Evolutionary conservation across 805 yeast species (phyloP).

Genomic region (Teunomyces stri): DNA sequence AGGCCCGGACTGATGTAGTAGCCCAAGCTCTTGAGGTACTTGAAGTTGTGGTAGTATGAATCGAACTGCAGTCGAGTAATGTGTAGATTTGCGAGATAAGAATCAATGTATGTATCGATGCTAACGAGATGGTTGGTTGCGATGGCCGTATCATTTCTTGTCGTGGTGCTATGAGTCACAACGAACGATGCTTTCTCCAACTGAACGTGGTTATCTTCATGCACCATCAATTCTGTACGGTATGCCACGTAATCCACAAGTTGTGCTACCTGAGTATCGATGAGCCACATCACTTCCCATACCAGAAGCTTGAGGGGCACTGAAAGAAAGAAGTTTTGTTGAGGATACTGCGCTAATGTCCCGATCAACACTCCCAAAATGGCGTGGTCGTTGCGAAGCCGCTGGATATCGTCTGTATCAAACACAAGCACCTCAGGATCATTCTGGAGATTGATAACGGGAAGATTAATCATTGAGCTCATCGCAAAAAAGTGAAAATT

Average conservation of each 20-base stretch:
- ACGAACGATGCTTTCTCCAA: constrained; percentile 3
- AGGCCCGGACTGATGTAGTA: constrained; percentile 77
- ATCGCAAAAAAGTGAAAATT: too few relatives aligned
- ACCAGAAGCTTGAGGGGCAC: constrained; percentile 71
- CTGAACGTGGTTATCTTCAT: background rate
- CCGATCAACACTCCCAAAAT: constrained; percentile 80
- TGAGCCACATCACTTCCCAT: constrained; percentile 73
- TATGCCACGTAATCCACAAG: constrained; percentile 41
- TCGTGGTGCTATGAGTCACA: constrained; percentile 5
- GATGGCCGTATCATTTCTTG: background rate
- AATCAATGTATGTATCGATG: constrained; percentile 7
- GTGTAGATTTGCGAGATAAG: background rate
- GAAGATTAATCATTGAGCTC: constrained; percentile 14
- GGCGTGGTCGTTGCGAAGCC: constrained; percentile 53
- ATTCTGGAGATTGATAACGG: constrained; percentile 12
- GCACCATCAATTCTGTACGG: constrained; percentile 3
- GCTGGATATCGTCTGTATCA: constrained; percentile 50
- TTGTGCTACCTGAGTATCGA: constrained; percentile 39
- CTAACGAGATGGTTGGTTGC: background rate
- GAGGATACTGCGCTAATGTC: constrained; percentile 86
- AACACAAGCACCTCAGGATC: constrained; percentile 51
- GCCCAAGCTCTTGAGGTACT: constrained; percentile 40
- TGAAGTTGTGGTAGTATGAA: constrained; percentile 25
- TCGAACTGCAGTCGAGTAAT: background rate
- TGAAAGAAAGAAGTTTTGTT: constrained; percentile 85